Conservation (phyloP, 2,329 filamentous ascomycete species). For the Alternaria brassicae region DNA sequence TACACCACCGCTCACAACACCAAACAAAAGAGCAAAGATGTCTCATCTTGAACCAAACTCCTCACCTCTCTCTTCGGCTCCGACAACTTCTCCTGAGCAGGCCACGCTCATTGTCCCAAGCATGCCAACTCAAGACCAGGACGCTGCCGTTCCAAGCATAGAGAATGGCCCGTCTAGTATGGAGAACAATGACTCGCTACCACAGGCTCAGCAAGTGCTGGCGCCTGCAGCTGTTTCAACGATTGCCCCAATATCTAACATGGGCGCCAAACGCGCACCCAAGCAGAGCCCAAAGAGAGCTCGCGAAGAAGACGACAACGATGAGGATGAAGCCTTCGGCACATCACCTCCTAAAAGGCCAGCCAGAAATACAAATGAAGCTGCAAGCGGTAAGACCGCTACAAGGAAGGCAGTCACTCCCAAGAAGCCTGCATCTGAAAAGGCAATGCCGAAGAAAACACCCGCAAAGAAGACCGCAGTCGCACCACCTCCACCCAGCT, state of each 20-base stretch:
- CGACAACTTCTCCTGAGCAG: conserved; percentile 4
- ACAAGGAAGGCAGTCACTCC: conserved; percentile 1
- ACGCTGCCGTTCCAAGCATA: not conserved
- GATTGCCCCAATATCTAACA: conserved; percentile 1
- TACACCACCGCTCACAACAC: conserved; percentile 8
- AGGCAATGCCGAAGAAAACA: conserved; percentile 12
- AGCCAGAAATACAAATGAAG: not conserved
- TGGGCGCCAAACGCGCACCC: not conserved
- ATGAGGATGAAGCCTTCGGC: not conserved
- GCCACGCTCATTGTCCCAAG: not conserved
- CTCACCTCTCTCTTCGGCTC: conserved; percentile 22
- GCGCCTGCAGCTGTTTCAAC: not conserved
- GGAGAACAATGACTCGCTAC: not conserved
- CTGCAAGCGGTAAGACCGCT: not conserved
- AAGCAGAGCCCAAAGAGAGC: conserved; percentile 16
- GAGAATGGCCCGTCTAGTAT: not conserved
- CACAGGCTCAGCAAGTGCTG: not conserved
- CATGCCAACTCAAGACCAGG: not conserved
- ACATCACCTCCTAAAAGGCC: conserved; percentile 17
- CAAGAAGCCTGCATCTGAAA: conserved; percentile 13
- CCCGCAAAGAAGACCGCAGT: conserved; percentile 12
- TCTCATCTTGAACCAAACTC: conserved; percentile 7
- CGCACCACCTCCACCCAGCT: conserved; percentile 16
- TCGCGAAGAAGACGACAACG: conserved; percentile 8
- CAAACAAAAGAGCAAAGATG: conserved; percentile 15